Evolutionary conservation across 2,329 filamentous ascomycete species (phyloP), one percentile per base, ranked within the genome.

Genomic region (Didymosphaeria variabile): DNA sequence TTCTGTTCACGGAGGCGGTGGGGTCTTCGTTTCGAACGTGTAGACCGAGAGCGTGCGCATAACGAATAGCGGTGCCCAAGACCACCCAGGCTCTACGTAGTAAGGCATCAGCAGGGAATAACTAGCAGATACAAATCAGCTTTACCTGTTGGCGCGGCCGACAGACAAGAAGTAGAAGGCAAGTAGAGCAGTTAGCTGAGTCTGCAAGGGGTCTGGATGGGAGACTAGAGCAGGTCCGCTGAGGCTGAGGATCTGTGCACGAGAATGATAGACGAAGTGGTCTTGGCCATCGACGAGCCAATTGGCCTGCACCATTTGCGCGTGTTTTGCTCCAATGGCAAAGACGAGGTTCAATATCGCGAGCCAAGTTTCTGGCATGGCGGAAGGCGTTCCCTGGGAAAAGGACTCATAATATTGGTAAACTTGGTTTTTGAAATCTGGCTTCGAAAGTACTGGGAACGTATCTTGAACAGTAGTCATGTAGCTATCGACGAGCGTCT

Each of bases 291-390:
- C 61, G 12, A 55, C 66, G 8, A 57, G 60, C 65, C 65, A 71
- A 2, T 62, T 57, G 2, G 71, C 69, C 44, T 70, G 55, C 1
- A 62, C 62, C 42, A 77, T 63, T 47, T 73, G 67, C 5, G 73
- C 72, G 58, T 75, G 73, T 45, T 72, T 67, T 19, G 76, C 68
- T 4, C 74, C 77, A 38, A 80, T 76, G n/a, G 79, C 79, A 54
- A 80, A 78, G 2, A 80, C 69, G 13, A 80, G 58, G 54, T 80
- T 79, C 17, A 80, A 53, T 13, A 77, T 71, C 7, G 72, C 74
- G 40, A 58, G 58, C 61, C 60, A 52, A 6, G 13, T 26, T 6
- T 52, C 10, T 1, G 49, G 32, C 4, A 23, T 5, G 5, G 1
- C 3, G 15, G 10, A 31, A 8, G 46, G 19, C 32, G 15, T 5